Percentiles rank a stretch among this genome's conserved stretches.
These are phyloP conservation scores for Pichia sp. DNA, from an alignment of 1,139 yeast species.

Conservation along the genomic window DNA sequence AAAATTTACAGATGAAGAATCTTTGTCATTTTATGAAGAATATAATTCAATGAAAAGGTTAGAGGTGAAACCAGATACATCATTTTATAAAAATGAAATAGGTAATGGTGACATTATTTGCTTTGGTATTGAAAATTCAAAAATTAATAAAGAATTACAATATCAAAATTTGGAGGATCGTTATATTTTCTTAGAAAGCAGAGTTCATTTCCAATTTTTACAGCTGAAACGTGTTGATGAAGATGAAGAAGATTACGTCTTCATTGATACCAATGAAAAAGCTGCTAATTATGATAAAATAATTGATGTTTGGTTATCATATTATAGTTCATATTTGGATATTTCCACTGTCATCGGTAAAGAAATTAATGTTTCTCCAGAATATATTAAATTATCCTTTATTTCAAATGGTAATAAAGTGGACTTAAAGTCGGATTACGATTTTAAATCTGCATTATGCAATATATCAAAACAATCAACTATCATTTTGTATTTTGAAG, in stretches of 20 bases:
- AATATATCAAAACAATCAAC: conserved; percentile 35
- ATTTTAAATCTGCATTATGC: conserved; percentile 46
- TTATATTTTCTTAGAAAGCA: conserved; percentile 59
- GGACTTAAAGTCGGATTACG: conserved; percentile 32
- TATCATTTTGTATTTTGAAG: conserved; percentile 43
- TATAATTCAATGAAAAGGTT: conserved; percentile 60
- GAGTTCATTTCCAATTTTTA: conserved; percentile 54
- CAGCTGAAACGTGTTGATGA: conserved; percentile 37
- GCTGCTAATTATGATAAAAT: conserved; percentile 11
- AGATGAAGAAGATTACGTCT: conserved; percentile 19
- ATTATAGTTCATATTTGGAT: conserved; percentile 50
- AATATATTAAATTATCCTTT: conserved; percentile 59
- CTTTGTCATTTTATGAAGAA: conserved; percentile 60
- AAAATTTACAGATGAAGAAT: conserved; percentile 37
- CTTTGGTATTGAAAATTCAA: conserved; percentile 37
- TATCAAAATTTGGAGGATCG: conserved; percentile 38
- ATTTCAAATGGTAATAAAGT: conserved; percentile 23
- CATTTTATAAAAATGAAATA: conserved; percentile 62
- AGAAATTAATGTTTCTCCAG: conserved; percentile 50
- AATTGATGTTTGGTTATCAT: conserved; percentile 66
- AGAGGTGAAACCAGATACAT: conserved; percentile 35
- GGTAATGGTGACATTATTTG: conserved; percentile 75
- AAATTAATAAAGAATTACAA: conserved; percentile 7
- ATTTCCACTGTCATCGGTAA: conserved; percentile 56
- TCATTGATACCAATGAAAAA: conserved; percentile 17